phyloP scores from a whole-genome alignment of 2,329 filamentous ascomycete species.

The Fusarium chaquense region DNA sequence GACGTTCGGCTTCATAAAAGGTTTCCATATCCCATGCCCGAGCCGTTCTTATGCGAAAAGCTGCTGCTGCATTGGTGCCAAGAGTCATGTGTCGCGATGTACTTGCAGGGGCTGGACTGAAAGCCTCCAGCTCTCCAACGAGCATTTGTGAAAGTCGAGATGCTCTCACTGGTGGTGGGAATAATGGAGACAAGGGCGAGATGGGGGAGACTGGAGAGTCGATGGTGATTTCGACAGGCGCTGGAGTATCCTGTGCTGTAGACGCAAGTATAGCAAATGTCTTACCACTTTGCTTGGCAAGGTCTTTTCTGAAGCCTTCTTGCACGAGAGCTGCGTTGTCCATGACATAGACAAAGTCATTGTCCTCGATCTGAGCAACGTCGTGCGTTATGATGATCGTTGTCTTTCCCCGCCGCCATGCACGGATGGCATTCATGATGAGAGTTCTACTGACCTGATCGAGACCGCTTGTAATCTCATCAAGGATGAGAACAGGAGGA shows the following conservation, averaged over 20 bases:
- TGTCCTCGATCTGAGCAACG: conserved; percentile 75
- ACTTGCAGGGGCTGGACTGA: conserved; percentile 16
- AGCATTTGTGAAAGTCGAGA: conserved; percentile 39
- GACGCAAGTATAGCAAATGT: conserved; percentile 60
- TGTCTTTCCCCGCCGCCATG: conserved; percentile 83
- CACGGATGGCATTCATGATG: conserved; percentile 79
- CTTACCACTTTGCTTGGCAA: conserved; percentile 61
- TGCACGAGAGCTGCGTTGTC: conserved; percentile 76
- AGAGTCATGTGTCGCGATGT: conserved; percentile 39
- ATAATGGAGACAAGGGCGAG: conserved; percentile 20
- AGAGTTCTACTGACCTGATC: conserved; percentile 76
- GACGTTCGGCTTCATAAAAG: conserved; percentile 4
- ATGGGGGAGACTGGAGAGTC: conserved; percentile 23
- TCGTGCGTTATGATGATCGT: conserved; percentile 97
- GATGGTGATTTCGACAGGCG: conserved; percentile 29
- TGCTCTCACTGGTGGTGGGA: conserved; percentile 10
- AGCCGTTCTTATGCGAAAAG: conserved; percentile 37
- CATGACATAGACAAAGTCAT: conserved; percentile 85
- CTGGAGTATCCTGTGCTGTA: conserved; percentile 1
- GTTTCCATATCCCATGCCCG: conserved; percentile 40
- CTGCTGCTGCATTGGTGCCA: conserved; percentile 37
- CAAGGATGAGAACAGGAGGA: conserved; percentile 83
- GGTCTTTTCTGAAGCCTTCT: conserved; percentile 71
- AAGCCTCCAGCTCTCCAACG: conserved; percentile 36
- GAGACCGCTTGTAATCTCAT: conserved; percentile 88